A percentile compares a stretch with the other conserved stretches of the same genome.
These are phyloP conservation scores for Pelargonium australe DNA, from an alignment of 441 rosid genomes.

Conservation along the genomic window DNA sequence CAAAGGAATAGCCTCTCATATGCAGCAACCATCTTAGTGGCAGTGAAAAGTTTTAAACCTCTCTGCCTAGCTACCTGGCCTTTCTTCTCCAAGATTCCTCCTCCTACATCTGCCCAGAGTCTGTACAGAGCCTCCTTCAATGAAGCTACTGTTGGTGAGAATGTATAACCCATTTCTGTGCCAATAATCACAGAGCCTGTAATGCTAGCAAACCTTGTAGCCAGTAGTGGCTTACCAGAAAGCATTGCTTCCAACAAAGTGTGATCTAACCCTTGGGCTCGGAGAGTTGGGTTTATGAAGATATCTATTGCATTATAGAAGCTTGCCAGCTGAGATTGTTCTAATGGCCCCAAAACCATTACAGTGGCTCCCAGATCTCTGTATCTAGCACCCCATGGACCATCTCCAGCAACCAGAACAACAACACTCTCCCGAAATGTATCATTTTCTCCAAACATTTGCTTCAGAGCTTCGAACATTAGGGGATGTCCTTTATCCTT, in stretches of 20 bases:
- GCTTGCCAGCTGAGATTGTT: conserved; percentile 53
- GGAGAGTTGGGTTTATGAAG: conserved; percentile 71
- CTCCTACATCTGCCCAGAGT: conserved; percentile 44
- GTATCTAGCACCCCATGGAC: conserved; percentile 81
- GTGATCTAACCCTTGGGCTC: conserved; percentile 86
- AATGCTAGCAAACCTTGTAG: conserved; percentile 77
- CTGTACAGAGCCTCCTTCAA: conserved; percentile 42
- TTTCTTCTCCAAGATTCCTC: conserved; percentile 45
- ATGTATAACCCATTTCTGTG: conserved; percentile 55
- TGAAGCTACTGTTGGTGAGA: conserved; percentile 62
- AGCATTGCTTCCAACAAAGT: conserved; percentile 78
- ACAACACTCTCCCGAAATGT: conserved; percentile 35
- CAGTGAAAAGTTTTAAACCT: conserved; percentile 64
- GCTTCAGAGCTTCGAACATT: conserved; percentile 68
- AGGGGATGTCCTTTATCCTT: conserved; percentile 79
- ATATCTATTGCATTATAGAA: conserved; percentile 78
- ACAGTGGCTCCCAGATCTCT: conserved; percentile 51
- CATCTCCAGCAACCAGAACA: conserved; percentile 78
- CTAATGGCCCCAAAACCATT: conserved; percentile 68
- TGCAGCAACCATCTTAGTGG: conserved; percentile 75
- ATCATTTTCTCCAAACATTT: conserved; percentile 44
- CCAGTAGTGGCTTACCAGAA: conserved; percentile 67
- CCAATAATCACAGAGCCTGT: conserved; percentile 61
- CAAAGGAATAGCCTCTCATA: conserved; percentile 79
- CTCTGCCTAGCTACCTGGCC: conserved; percentile 54